These are phyloP conservation scores for Wickerhamiella domercqiae DNA, from an alignment of 805 yeast species.

Conservation along the genomic window DNA sequence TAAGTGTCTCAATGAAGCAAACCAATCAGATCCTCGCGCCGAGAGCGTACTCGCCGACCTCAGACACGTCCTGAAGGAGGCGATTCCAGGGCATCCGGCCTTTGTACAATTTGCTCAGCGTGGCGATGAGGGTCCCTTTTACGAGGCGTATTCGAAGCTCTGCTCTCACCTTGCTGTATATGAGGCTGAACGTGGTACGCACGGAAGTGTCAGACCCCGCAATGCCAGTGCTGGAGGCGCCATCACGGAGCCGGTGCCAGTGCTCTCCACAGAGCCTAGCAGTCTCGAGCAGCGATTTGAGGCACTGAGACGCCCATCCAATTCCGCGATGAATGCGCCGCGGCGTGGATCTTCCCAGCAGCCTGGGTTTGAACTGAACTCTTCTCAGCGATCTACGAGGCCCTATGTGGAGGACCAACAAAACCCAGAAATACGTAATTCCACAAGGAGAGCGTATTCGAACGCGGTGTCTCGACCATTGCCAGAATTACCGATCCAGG, in stretches of 20 bases:
- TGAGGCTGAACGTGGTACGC: neutral
- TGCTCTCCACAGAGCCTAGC: neutral
- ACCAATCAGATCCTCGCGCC: neutral
- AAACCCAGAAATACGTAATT: no score
- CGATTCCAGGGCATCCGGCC: slow-evolving; percentile 3
- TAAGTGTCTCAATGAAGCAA: neutral
- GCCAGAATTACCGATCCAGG: neutral
- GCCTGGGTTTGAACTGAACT: no score
- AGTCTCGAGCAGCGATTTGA: slow-evolving; percentile 12
- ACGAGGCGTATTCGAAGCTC: slow-evolving; percentile 2
- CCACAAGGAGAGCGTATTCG: no score
- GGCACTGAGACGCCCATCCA: slow-evolving; percentile 11
- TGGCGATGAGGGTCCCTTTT: slow-evolving; percentile 1
- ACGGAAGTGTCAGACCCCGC: neutral
- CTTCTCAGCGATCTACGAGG: no score
- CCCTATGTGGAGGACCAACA: no score
- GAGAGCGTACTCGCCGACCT: slow-evolving; percentile 1
- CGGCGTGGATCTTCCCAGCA: no score
- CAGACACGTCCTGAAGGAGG: slow-evolving; percentile 7
- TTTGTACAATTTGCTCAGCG: slow-evolving; percentile 2
- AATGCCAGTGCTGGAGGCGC: neutral
- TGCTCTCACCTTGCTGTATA: neutral
- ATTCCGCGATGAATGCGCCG: neutral
- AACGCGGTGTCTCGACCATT: no score
- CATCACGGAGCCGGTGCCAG: neutral